Evolutionary conservation across 164 flowering plant genomes (phyloP).

Genomic region (Magnolia changhungtana): DNA sequence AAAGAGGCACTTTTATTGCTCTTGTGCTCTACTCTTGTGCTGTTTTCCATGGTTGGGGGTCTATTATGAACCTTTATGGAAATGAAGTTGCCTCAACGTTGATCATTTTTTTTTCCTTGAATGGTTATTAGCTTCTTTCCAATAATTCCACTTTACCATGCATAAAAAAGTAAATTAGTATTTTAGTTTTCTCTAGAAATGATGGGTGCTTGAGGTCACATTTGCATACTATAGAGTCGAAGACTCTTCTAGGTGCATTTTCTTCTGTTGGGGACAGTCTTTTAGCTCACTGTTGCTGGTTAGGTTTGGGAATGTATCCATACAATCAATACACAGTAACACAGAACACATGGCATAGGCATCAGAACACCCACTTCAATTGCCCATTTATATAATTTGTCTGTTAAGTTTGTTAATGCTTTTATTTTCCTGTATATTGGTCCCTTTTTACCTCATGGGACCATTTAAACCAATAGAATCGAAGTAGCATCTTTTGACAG

Average conservation of each 20-base stretch:
- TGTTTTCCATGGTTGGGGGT: background rate
- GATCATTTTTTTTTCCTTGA: background rate
- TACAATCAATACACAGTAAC: too few relatives aligned
- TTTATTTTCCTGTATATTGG: too few relatives aligned
- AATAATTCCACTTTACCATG: background rate
- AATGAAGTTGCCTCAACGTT: background rate
- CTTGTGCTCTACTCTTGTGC: background rate
- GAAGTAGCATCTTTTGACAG: background rate
- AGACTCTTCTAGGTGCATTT: background rate
- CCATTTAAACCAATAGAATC: background rate
- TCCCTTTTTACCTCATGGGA: too few relatives aligned
- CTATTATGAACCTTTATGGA: background rate
- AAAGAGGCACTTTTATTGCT: background rate
- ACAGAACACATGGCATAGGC: too few relatives aligned
- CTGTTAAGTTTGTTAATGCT: too few relatives aligned
- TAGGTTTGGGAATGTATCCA: too few relatives aligned
- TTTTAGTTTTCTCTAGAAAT: background rate
- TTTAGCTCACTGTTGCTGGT: too few relatives aligned
- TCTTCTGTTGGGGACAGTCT: too few relatives aligned
- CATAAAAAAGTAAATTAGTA: background rate
- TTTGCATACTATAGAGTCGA: background rate
- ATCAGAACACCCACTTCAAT: too few relatives aligned
- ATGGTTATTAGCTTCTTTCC: too few relatives aligned
- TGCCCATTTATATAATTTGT: too few relatives aligned
- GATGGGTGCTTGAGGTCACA: background rate